These are phyloP conservation scores for Sporothrix protearum DNA, from an alignment of 2,329 filamentous ascomycete genomes.

Conservation along the genomic window DNA sequence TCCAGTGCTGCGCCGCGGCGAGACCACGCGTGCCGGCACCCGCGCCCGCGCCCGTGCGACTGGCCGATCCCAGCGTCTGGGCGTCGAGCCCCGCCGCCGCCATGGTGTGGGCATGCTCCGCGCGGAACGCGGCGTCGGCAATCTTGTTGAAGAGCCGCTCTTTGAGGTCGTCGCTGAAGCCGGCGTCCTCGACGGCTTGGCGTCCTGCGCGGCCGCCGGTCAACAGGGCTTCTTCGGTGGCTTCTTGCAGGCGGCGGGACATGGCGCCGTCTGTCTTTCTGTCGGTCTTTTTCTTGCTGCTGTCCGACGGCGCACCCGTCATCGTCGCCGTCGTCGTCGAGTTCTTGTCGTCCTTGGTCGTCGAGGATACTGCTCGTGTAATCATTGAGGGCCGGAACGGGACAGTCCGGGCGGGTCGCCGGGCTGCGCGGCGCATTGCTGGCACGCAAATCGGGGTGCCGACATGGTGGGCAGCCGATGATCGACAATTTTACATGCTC, in stretches of 20 bases:
- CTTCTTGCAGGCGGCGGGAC: slow-evolving; percentile 56
- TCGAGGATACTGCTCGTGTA: neutral
- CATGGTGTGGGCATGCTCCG: slow-evolving; percentile 49
- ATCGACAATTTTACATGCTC: too few species aligned
- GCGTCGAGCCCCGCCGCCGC: slow-evolving; percentile 41
- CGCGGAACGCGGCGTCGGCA: slow-evolving; percentile 52
- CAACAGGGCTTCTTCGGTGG: slow-evolving; percentile 60
- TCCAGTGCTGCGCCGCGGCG: slow-evolving; percentile 70
- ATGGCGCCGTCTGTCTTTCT: slow-evolving; percentile 43
- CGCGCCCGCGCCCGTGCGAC: slow-evolving; percentile 64
- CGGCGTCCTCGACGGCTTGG: slow-evolving; percentile 58
- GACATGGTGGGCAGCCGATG: slow-evolving; percentile 13
- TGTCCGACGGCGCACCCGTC: neutral
- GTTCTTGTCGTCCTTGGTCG: neutral
- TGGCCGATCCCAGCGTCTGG: slow-evolving; percentile 22
- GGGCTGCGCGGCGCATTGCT: slow-evolving; percentile 6
- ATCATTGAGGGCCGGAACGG: neutral
- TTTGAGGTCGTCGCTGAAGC: slow-evolving; percentile 62
- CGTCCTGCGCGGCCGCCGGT: slow-evolving; percentile 58
- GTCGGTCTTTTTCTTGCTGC: neutral
- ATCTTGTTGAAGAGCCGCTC: slow-evolving; percentile 55
- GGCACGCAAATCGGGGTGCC: slow-evolving; percentile 16
- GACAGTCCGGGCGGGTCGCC: neutral
- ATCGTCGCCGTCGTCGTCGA: neutral
- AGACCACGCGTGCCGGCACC: slow-evolving; percentile 64